phyloP scores from a whole-genome alignment of 2,329 filamentous ascomycete species.

The Microsporum audouinii region DNA sequence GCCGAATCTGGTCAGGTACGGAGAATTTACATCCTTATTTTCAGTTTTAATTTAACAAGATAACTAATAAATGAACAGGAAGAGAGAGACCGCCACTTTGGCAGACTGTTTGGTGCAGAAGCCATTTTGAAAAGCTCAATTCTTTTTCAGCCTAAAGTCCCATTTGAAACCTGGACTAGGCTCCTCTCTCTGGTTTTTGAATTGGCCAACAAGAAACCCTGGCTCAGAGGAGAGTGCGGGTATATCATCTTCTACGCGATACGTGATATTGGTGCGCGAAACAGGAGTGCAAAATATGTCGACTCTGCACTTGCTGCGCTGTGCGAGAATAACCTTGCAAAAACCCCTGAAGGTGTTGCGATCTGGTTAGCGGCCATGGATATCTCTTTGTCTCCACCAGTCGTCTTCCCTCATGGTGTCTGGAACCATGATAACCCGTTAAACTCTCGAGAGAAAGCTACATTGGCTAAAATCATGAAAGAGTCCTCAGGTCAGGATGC shows the following conservation, averaged over 20 bases:
- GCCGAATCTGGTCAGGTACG: constrained; percentile 45
- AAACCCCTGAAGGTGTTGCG: constrained; percentile 78
- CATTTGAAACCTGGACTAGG: constrained; percentile 41
- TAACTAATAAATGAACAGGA: constrained; percentile 52
- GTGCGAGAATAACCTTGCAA: constrained; percentile 53
- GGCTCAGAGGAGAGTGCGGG: constrained; percentile 80
- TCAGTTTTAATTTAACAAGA: not conserved
- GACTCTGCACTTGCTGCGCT: constrained; percentile 53
- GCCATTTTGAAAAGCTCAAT: constrained; percentile 71
- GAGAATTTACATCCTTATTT: not conserved
- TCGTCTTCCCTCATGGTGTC: constrained; percentile 55
- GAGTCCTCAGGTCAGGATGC: constrained; percentile 40
- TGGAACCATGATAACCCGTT: constrained; percentile 68
- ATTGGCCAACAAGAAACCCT: constrained; percentile 69
- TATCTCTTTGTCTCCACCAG: constrained; percentile 52
- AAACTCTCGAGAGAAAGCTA: constrained; percentile 53
- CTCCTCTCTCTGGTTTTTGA: constrained; percentile 64
- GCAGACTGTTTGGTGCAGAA: constrained; percentile 75
- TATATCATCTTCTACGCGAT: constrained; percentile 67
- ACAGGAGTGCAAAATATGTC: constrained; percentile 39
- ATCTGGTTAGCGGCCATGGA: constrained; percentile 67
- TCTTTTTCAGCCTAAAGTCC: constrained; percentile 48
- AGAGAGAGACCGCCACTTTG: constrained; percentile 73
- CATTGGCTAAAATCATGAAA: constrained; percentile 66
- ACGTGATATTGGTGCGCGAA: constrained; percentile 38